Base-by-base conservation (phyloP, 2,329 filamentous ascomycete species). In the Ophiostoma ulmi region DNA sequence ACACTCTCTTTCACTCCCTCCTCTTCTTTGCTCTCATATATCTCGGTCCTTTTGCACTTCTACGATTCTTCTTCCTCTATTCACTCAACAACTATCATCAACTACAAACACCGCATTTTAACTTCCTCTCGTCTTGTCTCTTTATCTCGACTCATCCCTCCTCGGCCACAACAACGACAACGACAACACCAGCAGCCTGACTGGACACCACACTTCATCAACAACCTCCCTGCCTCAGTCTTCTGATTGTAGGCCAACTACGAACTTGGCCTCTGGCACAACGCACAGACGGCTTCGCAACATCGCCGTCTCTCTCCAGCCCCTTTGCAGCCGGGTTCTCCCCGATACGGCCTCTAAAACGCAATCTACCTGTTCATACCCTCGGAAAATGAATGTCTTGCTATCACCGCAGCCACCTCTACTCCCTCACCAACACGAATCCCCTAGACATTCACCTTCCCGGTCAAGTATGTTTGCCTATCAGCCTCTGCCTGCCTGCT, bases 371-470 rank as follows among this genome's bases (percentile, higher is more conserved):
- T n/a, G 8, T 22, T 20, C n/a, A 13, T 2, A 22, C 14, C 14
- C 31, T 38, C 20, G 22, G 20, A 70, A 52, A n/a, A 90, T 90
- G 88, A 89, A 89, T 78, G 82, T 88, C 78, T 78, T 89, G 79
- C 79, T 89, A 74, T 84, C 86, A 76, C 84, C 86, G 75, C 86
- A 89, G 78, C 86, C 86, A 69, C 81, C 86, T 72, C 81, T 85
- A 75, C 86, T 88, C 76, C 83, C 85, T 77, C 85, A 86, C 75
- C 85, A 86, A 74, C 85, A 87, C 83, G 85, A 87, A 76, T 80
- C 81, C 73, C 80, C 81, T 74, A 83, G 84, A 74, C 82, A 83
- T 74, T 87, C 85, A 72, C 84, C 85, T 67, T 82, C 83, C 74
- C 83, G 86, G 76, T 83, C 84, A 72, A 80, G 87, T 89, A 82